Evolutionary conservation across 176 grass and related monocot species (phyloP).

Genomic region (Metroxylon sagu): DNA sequence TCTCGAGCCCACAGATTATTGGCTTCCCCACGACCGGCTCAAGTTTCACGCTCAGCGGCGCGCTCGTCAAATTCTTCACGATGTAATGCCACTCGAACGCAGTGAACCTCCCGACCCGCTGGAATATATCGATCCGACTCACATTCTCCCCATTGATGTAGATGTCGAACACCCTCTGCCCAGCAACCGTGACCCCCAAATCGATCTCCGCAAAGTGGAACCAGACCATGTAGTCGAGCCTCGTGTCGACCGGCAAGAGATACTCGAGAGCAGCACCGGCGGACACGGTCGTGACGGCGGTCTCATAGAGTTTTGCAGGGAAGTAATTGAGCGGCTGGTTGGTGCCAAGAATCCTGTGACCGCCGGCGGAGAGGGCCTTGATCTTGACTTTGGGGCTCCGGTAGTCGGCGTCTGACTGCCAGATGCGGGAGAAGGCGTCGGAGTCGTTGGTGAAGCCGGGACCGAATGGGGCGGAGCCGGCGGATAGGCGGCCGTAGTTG

Average conservation of each 20-base stretch:
- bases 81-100: constrained; percentile 90
- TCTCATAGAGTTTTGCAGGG: constrained; percentile 77
- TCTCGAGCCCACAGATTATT: constrained; percentile 84
- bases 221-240: constrained; percentile 90
- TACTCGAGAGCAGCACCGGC: constrained; percentile 51
- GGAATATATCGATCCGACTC: constrained; percentile 80
- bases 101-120: constrained; percentile 82
- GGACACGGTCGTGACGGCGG: constrained; percentile 65
- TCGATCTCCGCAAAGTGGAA: constrained; percentile 95
- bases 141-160: constrained; percentile 51
- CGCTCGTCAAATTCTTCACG: constrained; percentile 58
- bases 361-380: constrained; percentile 66
- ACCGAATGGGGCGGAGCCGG: constrained; percentile 56
- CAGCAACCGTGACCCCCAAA: constrained; percentile 29
- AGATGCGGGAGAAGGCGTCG: constrained; percentile 77
- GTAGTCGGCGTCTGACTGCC: constrained; percentile 76
- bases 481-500: constrained; percentile 88
- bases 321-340: constrained; percentile 97
- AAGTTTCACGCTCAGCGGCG: constrained; percentile 49
- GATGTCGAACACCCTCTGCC: constrained; percentile 84
- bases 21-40: constrained; percentile 71
- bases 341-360: constrained; percentile 58
- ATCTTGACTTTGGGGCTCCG: constrained; percentile 34
- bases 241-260: constrained; percentile 75
- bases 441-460: constrained; percentile 73